phyloP scores from a whole-genome alignment of 371 early-diverging fungal species.

The Catenaria anguillulae region DNA sequence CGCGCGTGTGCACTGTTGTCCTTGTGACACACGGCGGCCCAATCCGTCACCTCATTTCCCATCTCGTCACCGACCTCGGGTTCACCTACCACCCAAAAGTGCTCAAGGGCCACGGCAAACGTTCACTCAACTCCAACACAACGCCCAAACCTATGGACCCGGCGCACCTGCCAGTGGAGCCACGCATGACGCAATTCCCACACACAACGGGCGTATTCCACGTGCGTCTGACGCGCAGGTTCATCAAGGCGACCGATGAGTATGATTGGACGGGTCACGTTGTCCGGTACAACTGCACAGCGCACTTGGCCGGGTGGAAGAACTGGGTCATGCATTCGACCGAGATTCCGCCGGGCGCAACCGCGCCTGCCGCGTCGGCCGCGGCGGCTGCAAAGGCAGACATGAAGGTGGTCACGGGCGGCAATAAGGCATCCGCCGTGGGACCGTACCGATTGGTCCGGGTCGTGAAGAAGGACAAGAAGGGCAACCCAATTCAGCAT shows the following conservation, averaged over 20 bases:
- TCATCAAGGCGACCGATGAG: conserved; percentile 14
- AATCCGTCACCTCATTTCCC: conserved; percentile 18
- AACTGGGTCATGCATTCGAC: background rate
- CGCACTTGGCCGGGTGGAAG: conserved; percentile 16
- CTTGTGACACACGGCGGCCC: conserved; percentile 30
- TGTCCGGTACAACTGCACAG: conserved; percentile 19
- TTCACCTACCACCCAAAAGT: conserved; percentile 9
- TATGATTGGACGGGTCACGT: conserved; percentile 26
- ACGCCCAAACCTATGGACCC: background rate
- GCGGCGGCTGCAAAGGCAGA: too few species aligned
- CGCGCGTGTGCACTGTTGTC: conserved; percentile 14
- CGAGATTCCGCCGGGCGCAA: conserved; percentile 3
- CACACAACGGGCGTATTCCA: conserved; percentile 20
- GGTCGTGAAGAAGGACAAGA: background rate
- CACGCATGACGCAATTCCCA: conserved; percentile 16
- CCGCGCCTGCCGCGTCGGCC: conserved; percentile 6
- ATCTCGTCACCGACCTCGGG: conserved; percentile 21
- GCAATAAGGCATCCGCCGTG: too few species aligned
- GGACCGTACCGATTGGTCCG: too few species aligned
- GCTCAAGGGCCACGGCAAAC: background rate
- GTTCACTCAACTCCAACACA: background rate
- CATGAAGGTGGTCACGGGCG: too few species aligned
- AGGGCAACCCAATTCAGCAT: too few species aligned
- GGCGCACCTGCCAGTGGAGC: background rate
- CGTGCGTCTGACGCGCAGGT: conserved; percentile 17